phyloP scores from a whole-genome alignment of 495 filamentous ascomycete species.

The Penicillium paxilli region DNA sequence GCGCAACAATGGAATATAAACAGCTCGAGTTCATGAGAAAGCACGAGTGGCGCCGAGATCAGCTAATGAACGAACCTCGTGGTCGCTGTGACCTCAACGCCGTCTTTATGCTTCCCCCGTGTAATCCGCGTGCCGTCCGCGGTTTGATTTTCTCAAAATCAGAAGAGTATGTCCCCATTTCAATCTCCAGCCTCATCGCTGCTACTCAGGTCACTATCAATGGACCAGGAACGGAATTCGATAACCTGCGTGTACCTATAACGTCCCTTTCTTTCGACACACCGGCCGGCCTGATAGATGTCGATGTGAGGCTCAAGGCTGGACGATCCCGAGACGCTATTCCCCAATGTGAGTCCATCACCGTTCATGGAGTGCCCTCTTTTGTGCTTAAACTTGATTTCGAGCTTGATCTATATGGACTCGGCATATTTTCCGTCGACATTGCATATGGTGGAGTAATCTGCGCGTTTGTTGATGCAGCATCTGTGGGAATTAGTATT shows the following conservation, averaged over 20 bases:
- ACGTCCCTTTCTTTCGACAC: slow-evolving; percentile 4
- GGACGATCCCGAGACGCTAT: neutral
- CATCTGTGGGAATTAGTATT: neutral
- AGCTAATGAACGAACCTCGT: slow-evolving; percentile 3
- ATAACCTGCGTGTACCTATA: neutral
- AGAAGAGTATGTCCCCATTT: slow-evolving; percentile 4
- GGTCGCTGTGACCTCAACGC: neutral
- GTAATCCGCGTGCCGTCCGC: neutral
- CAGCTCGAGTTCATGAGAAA: neutral
- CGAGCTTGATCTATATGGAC: neutral
- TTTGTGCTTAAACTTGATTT: neutral
- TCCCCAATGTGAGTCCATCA: neutral
- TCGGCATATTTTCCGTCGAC: neutral
- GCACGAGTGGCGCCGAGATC: neutral
- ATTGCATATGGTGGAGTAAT: slow-evolving; percentile 4
- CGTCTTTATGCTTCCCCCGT: neutral
- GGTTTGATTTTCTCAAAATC: neutral
- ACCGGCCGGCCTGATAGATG: neutral
- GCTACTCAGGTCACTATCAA: neutral
- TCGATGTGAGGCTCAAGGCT: neutral
- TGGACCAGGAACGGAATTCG: neutral
- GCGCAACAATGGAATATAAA: neutral
- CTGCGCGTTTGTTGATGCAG: slow-evolving; percentile 4
- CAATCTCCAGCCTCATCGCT: neutral
- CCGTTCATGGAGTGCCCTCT: slow-evolving; percentile 1